Percentiles rank a stretch among this genome's conserved stretches.
Evolutionary conservation across 2,329 filamentous ascomycete species (phyloP).

Genomic region (Penicillium aurantiogriseum): DNA sequence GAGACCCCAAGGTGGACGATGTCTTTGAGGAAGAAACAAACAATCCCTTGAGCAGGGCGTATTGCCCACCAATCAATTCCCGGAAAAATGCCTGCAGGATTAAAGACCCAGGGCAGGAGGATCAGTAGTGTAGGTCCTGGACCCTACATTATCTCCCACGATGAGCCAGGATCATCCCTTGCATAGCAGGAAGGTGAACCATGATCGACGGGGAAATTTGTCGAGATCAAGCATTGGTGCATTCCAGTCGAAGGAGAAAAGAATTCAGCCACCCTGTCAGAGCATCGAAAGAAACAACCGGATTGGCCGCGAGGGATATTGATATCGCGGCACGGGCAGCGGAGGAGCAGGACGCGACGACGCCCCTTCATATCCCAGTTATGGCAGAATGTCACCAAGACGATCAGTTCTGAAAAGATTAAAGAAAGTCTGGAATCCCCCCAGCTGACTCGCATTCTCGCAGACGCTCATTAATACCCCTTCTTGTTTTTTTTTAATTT

Average conservation of each 20-base stretch:
- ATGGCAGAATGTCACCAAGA: conserved; percentile 20
- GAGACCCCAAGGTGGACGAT: not conserved
- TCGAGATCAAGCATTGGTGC: conserved; percentile 19
- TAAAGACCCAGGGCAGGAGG: not conserved
- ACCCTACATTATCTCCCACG: not conserved
- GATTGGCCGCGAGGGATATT: conserved; percentile 20
- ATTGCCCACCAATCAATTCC: not conserved
- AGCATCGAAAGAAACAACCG: not conserved
- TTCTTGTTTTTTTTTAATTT: conserved; percentile 3
- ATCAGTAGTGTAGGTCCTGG: not conserved
- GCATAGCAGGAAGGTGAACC: conserved; percentile 13
- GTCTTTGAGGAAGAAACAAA: not conserved
- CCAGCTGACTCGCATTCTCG: conserved; percentile 16
- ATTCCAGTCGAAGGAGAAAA: conserved; percentile 15
- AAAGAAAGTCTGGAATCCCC: conserved; percentile 5
- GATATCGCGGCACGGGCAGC: conserved; percentile 6
- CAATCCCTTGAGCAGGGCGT: not conserved
- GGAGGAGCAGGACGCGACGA: not conserved
- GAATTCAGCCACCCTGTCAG: conserved; percentile 10
- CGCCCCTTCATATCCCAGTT: conserved; percentile 22
- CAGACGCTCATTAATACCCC: conserved; percentile 11
- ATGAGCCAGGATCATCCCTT: conserved; percentile 15
- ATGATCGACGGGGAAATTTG: conserved; percentile 19
- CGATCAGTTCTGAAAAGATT: conserved; percentile 15
- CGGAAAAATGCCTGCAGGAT: not conserved